Evolutionary conservation across 331 rosid genomes (phyloP).

Genomic region (Dryas integrifolia): DNA sequence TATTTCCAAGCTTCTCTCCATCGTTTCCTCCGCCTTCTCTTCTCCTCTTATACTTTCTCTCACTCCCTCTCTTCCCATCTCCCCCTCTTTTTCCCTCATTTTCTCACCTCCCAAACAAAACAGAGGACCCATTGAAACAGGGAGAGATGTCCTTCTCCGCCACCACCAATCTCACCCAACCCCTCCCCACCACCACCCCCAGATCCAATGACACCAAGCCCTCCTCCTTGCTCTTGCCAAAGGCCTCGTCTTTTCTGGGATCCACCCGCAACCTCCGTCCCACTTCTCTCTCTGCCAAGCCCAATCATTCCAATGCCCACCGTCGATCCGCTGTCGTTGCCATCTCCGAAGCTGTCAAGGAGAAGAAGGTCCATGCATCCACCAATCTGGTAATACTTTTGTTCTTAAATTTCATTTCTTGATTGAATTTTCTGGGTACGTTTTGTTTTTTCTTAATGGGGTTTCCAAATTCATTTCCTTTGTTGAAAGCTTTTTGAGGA

Average conservation of each 20-base stretch:
- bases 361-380: conserved; percentile 46
- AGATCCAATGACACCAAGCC: conserved; percentile 73
- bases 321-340: conserved; percentile 57
- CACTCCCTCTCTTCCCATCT: conserved; percentile 12
- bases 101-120: conserved; percentile 14
- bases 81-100: background rate
- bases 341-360: conserved; percentile 61
- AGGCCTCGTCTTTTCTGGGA: conserved; percentile 62
- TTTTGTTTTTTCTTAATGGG: background rate
- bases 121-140: background rate
- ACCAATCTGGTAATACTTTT: conserved; percentile 52
- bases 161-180: conserved; percentile 51
- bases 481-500: background rate
- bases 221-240: conserved; percentile 33
- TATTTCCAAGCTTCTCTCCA: conserved; percentile 48
- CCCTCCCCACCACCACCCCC: conserved; percentile 46
- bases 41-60: conserved; percentile 13
- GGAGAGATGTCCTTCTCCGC: conserved; percentile 70
- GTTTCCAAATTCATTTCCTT: background rate
- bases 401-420: background rate
- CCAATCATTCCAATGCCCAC: conserved; percentile 26
- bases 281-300: conserved; percentile 30
- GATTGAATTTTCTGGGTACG: background rate
- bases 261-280: conserved; percentile 56
- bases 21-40: conserved; percentile 69